Evolutionary conservation across 192 early-diverging fungal genomes (phyloP).

Genomic region (Coemansia sp.): DNA sequence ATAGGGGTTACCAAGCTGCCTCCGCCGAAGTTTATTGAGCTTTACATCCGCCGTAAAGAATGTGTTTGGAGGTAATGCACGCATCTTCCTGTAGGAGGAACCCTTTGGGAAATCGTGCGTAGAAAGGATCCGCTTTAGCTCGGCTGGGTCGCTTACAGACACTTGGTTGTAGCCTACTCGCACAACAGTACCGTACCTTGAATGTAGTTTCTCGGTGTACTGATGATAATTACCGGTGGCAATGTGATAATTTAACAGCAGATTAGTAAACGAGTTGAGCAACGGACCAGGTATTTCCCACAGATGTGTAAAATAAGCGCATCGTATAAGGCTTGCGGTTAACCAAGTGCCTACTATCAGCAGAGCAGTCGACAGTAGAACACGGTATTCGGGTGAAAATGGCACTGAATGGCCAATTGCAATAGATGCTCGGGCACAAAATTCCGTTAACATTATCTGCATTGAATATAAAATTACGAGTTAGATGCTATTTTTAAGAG

Average conservation of each 20-base stretch:
- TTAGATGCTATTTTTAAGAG: too few relatives aligned
- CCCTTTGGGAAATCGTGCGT: slow-evolving; percentile 45
- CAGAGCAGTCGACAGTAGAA: not conserved
- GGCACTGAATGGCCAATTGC: too few relatives aligned
- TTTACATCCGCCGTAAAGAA: slow-evolving; percentile 40
- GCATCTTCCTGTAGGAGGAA: slow-evolving; percentile 21
- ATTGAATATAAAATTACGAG: too few relatives aligned
- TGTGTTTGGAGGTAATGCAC: slow-evolving; percentile 10
- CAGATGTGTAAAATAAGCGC: slow-evolving; percentile 13
- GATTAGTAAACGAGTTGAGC: slow-evolving; percentile 27
- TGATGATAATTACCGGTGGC: slow-evolving; percentile 27
- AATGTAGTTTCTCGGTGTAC: slow-evolving; percentile 17
- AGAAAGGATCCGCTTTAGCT: slow-evolving; percentile 29
- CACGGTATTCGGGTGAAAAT: not conserved
- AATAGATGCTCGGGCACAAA: too few relatives aligned
- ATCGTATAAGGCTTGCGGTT: not conserved
- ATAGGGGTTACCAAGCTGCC: slow-evolving; percentile 34
- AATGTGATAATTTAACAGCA: too few relatives aligned
- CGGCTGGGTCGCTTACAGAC: slow-evolving; percentile 15
- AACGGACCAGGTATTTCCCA: slow-evolving; percentile 33
- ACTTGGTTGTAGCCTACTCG: too few relatives aligned
- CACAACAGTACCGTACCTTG: too few relatives aligned
- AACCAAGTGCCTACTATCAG: not conserved
- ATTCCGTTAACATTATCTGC: too few relatives aligned
- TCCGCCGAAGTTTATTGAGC: slow-evolving; percentile 25